Evolutionary conservation across 768 basidiomycete genomes (phyloP).

Genomic region (Hemileccinum rubropunctum): DNA sequence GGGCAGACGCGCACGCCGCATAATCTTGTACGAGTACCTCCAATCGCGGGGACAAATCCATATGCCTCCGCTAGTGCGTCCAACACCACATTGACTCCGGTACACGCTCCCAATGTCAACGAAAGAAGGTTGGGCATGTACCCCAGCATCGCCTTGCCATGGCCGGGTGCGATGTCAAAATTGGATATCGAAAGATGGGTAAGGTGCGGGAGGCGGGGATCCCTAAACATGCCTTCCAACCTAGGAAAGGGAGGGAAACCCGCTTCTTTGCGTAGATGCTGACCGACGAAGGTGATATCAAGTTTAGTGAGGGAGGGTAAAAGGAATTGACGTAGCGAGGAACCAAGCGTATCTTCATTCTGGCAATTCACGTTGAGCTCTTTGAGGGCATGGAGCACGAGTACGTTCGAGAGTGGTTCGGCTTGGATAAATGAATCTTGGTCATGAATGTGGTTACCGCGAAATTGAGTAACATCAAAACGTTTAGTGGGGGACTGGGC

Average conservation of each 20-base stretch:
- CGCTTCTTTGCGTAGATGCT: slow-evolving; percentile 20
- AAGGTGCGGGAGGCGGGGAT: slow-evolving; percentile 51
- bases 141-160: slow-evolving; percentile 43
- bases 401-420: slow-evolving; percentile 27
- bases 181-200: slow-evolving; percentile 50
- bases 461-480: slow-evolving; percentile 25
- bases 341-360: slow-evolving; percentile 37
- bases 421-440: slow-evolving; percentile 29
- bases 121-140: slow-evolving; percentile 51
- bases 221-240: slow-evolving; percentile 52
- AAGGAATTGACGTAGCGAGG: slow-evolving; percentile 41
- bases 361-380: slow-evolving; percentile 44
- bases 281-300: slow-evolving; percentile 41
- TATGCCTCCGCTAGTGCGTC: slow-evolving; percentile 40
- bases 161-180: slow-evolving; percentile 40
- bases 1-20: slow-evolving; percentile 49
- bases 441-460: slow-evolving; percentile 29
- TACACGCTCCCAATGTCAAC: slow-evolving; percentile 47
- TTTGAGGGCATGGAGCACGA: slow-evolving; percentile 32
- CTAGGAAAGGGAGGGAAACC: slow-evolving; percentile 39
- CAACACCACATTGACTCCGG: slow-evolving; percentile 40
- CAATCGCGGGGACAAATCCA: slow-evolving; percentile 16
- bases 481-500: slow-evolving; percentile 32
- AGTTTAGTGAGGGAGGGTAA: slow-evolving; percentile 46
- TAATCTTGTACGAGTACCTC: slow-evolving; percentile 13